Base-by-base conservation (phyloP, 2,329 filamentous ascomycete species). In the Rachicladosporium sp. region DNA sequence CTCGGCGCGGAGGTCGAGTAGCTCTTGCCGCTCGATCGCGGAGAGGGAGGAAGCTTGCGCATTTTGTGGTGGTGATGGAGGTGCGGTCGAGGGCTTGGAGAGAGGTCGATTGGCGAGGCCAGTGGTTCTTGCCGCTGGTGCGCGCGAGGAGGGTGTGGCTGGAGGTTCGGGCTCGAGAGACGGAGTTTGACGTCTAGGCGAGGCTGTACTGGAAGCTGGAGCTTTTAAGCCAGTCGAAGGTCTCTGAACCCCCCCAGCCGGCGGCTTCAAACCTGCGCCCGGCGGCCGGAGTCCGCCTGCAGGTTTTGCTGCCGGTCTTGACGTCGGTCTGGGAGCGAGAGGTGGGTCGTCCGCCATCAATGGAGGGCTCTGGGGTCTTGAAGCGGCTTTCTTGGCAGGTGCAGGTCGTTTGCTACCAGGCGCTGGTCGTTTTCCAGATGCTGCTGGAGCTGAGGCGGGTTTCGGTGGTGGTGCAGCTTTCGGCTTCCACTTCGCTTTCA, bases 401-500 rank as follows among this genome's bases (percentile, higher is more conserved):
- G 50, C 51, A 4, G 56, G 51, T 30, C 65, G 52, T 54, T 73
- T 77, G 31, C 61, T 54, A n/a, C 64, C 68, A 15, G 64, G 63
- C 11, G 68, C 63, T 19, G 66, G 60, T 54, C 73, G 76, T 54
- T 72, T 77, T 10, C 66, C 53, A 8, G 62, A 67, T 19, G 36
- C 51, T 9, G 48, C 43, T 23, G 64, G 67, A 4, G 69, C 70
- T 30, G 72, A 63, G 33, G 69, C 66, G 11, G 67, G 60, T 50
- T 72, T 72, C 2, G 85, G 75, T 15, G 72, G 68, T 37, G 71
- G 65, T 29, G 70, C 68, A 11, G 85, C 74, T 65, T 95, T 95
- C 1, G 89, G 89, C 64, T 93, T 93, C 57, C 87, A 86, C 58
- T 91, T 93, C 21, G 85, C 82, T 57, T 86, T 88, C 38, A 93